Percentiles rank a stretch among this genome's conserved stretches.
Evolutionary conservation across 176 grass and related monocot species (phyloP).

Genomic region (Guadua angustifolia): DNA sequence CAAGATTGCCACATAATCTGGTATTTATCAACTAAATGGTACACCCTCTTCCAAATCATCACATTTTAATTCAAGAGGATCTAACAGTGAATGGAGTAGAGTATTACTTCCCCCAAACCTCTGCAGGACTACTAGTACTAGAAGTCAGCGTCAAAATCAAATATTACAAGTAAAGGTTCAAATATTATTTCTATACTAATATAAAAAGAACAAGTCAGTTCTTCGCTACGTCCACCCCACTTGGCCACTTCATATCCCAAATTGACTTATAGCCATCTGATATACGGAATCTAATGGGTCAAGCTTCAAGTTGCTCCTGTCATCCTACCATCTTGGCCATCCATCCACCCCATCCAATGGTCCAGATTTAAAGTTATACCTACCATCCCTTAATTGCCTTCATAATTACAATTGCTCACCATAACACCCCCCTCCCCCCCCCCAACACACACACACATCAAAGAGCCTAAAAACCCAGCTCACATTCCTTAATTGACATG

Average conservation of each 20-base stretch:
- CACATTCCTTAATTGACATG: not conserved
- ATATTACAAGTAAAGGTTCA: conserved; percentile 2
- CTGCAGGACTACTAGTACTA: not conserved
- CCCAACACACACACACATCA: not conserved
- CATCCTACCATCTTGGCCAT: not conserved
- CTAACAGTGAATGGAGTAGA: not conserved
- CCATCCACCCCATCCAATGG: not conserved
- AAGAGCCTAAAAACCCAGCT: not conserved
- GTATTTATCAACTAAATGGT: conserved; percentile 10
- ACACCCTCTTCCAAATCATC: conserved; percentile 5
- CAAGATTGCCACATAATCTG: conserved; percentile 3
- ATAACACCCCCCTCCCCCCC: no score
- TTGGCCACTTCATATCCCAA: not conserved
- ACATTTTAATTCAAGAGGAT: conserved; percentile 22
- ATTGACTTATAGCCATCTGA: not conserved
- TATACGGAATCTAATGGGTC: not conserved
- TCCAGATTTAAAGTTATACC: not conserved
- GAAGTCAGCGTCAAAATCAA: not conserved
- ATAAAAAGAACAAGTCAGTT: not conserved
- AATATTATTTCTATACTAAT: not conserved
- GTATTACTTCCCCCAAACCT: not conserved
- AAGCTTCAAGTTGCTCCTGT: not conserved
- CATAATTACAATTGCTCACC: not conserved
- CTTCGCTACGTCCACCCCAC: not conserved
- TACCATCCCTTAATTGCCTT: not conserved